Base-by-base conservation (phyloP, 2,329 filamentous ascomycete genomes). In the Colletotrichum orchidophilum region DNA sequence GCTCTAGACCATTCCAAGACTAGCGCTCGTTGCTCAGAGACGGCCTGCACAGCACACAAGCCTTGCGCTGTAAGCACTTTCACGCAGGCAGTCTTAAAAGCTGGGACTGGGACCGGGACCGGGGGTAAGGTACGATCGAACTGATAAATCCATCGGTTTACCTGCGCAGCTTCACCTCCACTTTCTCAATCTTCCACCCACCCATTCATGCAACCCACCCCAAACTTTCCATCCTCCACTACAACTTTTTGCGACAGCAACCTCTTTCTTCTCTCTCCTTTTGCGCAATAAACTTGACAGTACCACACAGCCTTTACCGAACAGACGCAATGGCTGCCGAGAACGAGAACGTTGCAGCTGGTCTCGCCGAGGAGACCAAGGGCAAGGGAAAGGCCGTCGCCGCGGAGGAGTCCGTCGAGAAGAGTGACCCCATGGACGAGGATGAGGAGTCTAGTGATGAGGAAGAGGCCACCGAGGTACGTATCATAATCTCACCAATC, bases 341-440 rank as follows among this genome's bases (percentile, higher is more conserved):
- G 75, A 87, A 87, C 83, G 82, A 82, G 74, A 78, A 83, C 75
- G 85, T 84, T 73, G 73, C 77, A 63, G 80, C 81, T 73, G 80
- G 78, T 74, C 76, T 79, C 76, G 78, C 80, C 73, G 80, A 87
- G 73, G 87, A 90, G 78, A 84, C 86, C 81, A 97, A 97, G 88
- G 94, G 94, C 83, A 97, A 97, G 88, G 94, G 94, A 85, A 97
- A 97, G 87, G 91, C 89, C 50, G 80, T 84, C 50, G 88, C 90
- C 60, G 80, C 85, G 61, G 82, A 84, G 75, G 83, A 88, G 73
- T 80, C 82, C 62, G 81, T 82, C 64, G 81, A 81, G 65, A 82
- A 90, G 75, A 90, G 93, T 76, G 83, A 90, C 78, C 87, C 87
- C 79, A 93, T 94, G 89, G 93, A 92, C 54, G 92, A 94, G 76